These are phyloP conservation scores for Chernovozyma aurita DNA, from an alignment of 1,139 yeast species.

Conservation along the genomic window DNA sequence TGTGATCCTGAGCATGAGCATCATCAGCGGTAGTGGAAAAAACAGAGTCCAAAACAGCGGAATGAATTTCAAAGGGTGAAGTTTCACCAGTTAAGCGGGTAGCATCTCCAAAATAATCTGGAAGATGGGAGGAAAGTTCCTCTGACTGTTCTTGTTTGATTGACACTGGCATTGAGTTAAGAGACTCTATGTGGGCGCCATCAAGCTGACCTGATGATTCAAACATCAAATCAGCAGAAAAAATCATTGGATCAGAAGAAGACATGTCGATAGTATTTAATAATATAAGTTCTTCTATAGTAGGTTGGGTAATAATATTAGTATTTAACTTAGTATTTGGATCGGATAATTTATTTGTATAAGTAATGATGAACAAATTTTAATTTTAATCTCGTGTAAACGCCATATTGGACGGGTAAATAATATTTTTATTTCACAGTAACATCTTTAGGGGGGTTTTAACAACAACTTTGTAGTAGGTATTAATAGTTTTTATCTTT, in stretches of 20 bases:
- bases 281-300: not conserved
- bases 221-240: conserved; percentile 26
- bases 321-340: conserved; percentile 1
- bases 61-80: conserved; percentile 51
- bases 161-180: conserved; percentile 7
- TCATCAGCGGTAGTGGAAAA: conserved; percentile 48
- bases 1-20: conserved; percentile 35
- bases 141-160: conserved; percentile 11
- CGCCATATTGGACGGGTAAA: conserved; percentile 31
- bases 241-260: conserved; percentile 22
- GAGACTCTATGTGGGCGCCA: conserved; percentile 8
- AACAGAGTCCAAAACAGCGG: conserved; percentile 59
- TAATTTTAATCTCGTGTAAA: conserved; percentile 8
- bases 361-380: conserved; percentile 3
- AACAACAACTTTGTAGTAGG: conserved; percentile 12
- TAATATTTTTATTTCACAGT: conserved; percentile 19
- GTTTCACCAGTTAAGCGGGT: conserved; percentile 12
- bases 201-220: conserved; percentile 22
- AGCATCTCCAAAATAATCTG: conserved; percentile 10
- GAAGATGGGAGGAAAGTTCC: conserved; percentile 18
- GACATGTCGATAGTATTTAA: conserved; percentile 16
- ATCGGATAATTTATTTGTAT: not conserved
- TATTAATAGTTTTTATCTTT: conserved; percentile 12
- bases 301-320: conserved; percentile 3
- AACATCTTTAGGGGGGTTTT: conserved; percentile 18